Evolutionary conservation across 106 monocot species (phyloP), one percentile per base, ranked within the genome.

Genomic region (Gastrodia elata): DNA sequence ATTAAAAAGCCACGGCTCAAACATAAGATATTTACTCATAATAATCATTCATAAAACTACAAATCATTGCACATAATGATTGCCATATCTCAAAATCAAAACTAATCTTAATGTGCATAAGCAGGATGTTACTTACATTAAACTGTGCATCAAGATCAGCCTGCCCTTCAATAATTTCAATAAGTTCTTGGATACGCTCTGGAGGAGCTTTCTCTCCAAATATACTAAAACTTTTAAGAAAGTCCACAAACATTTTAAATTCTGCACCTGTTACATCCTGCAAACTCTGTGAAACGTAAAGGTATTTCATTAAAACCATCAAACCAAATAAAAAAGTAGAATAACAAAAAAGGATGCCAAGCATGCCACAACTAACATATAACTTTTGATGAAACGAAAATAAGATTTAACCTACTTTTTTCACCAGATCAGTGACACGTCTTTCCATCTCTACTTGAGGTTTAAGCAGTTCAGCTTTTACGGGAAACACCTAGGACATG

Each of bases 391-490:
- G 48, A 18, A n/a, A 48, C 48, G 20, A 48, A 15, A 52, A n/a
- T 52, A 52, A 11, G 32, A 61, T 30, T 61, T 30, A 46, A 68
- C 83, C 25, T 86, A 96, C 98, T 79, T 91, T 93, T 69, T 93
- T 97, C 38, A 93, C 87, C 78, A 99, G 81, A 84, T 91, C 91
- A 9, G 98, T 99, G 44, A 94, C 77, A 82, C 83, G 89, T 74
- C 91, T 89, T 82, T 99, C 98, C 93, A 99, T 99, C 78, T 92
- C 86, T 22, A 70, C 98, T 78, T 99, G 93, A 52, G 98, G 98
- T 74, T 89, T 99, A 32, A 99, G 71, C 28, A 99, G 76, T 83
- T 99, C 98, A 37, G 73, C 91, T 87, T 99, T 99, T 48, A 99
- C 59, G 72, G 98, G 98, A 71, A 99, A 93, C 36, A 99, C 98